phyloP scores from a whole-genome alignment of 805 yeast species.

The Myxozyma geophila region DNA sequence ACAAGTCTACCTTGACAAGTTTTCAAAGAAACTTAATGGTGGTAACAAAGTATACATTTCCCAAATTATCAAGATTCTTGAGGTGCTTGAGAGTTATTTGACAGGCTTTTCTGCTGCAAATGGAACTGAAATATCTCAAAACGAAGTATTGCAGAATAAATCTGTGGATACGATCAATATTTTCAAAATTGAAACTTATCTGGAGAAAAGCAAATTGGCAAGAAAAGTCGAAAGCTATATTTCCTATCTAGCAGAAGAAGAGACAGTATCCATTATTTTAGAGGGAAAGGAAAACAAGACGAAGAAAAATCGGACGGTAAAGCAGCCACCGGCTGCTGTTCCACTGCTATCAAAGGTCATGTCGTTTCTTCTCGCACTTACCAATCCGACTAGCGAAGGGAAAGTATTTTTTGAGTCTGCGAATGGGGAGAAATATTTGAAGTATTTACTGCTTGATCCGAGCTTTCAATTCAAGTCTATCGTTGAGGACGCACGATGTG shows the following conservation, averaged over 20 bases:
- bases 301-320: neutral
- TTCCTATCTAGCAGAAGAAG: constrained; percentile 4
- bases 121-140: constrained; percentile 59
- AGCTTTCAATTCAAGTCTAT: constrained; percentile 69
- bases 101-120: constrained; percentile 36
- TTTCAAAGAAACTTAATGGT: constrained; percentile 66
- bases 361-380: constrained; percentile 64
- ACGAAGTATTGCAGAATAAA: constrained; percentile 60
- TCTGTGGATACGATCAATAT: constrained; percentile 75
- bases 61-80: constrained; percentile 64
- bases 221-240: constrained; percentile 76
- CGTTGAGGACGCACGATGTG: constrained; percentile 66
- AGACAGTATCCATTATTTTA: neutral
- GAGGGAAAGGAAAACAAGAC: constrained; percentile 8
- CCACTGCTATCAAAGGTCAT: constrained; percentile 71
- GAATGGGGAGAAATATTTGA: constrained; percentile 48
- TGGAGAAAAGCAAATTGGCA: constrained; percentile 73
- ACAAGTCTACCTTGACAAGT: constrained; percentile 60
- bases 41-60: constrained; percentile 71
- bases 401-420: constrained; percentile 66
- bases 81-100: constrained; percentile 48
- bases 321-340: constrained; percentile 36
- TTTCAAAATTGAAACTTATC: constrained; percentile 65
- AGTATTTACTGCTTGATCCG: constrained; percentile 81
- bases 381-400: constrained; percentile 82